Evolutionary conservation across 148 eudicot species (phyloP), one percentile per base, ranked within the genome.

Genomic region (Salicornia ramosissima): DNA sequence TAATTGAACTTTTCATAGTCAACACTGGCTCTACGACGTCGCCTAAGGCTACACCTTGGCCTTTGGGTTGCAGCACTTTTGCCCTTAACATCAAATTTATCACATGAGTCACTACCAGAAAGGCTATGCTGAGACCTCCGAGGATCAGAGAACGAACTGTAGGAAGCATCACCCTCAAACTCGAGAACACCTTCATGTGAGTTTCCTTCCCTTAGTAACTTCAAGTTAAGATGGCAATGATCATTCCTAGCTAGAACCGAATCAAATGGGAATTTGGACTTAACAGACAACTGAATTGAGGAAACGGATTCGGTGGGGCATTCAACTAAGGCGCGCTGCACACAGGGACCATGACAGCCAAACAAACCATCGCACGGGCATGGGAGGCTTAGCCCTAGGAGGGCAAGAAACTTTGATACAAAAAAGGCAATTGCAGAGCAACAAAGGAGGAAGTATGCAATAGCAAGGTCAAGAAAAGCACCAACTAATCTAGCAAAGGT

Each of bases 401-500:
- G 67, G 33, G 75, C 81, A 46, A 94, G 75, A 76, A 89, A 83
- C 57, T 80, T 84, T 15, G 92, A 74, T 15, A 84, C 62, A 19
- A 89, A 75, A 69, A 72, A 91, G 46, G 88, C 88, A 13, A 86
- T 28, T n/a, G 84, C 72, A 36, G 99, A 86, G 73, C 86, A 87
- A 71, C 89, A 91, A 3, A 91, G 87, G 57, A 94, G 83, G 58
- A 87, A 77, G 76, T 87, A 91, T 12, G 97, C 89, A 43, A 94
- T 81, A 34, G 83, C 83, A 60, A 94, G 88, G 83, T 94, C 96
- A 79, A 91, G 84, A 81, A 87, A 94, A 36, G 99, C 99, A 66
- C 88, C 97, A 26, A 91, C 82, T 67, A 94, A 76, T 68, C 87
- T 87, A 67, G 74, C 67, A 30, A 88, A 80, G 25, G 88, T 84